These are phyloP conservation scores for Apiotrichum domesticum DNA, from an alignment of 1,284 basidiomycete species.

Conservation along the genomic window DNA sequence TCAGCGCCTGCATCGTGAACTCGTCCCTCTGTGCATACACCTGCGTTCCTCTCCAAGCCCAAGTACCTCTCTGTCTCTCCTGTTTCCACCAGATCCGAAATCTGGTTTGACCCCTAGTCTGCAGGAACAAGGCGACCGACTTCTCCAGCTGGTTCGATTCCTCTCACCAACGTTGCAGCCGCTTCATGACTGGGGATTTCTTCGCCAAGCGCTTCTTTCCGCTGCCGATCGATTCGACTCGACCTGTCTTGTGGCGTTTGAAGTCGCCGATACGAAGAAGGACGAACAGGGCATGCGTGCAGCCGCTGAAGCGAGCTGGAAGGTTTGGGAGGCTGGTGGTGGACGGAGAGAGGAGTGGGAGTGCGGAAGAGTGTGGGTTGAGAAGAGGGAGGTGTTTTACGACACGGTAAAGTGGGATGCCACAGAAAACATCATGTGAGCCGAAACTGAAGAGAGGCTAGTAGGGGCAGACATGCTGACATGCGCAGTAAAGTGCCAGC, in stretches of 20 bases:
- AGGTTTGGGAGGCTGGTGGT: slow-evolving; percentile 55
- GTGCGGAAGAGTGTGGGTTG: slow-evolving; percentile 83
- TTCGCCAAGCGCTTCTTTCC: slow-evolving; percentile 62
- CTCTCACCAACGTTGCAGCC: slow-evolving; percentile 61
- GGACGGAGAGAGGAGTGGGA: slow-evolving; percentile 65
- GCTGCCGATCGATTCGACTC: slow-evolving; percentile 84
- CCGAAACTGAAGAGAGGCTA: slow-evolving; percentile 12
- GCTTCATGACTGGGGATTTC: slow-evolving; percentile 58
- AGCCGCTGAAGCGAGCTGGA: slow-evolving; percentile 76
- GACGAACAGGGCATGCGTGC: slow-evolving; percentile 70
- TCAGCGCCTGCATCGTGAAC: slow-evolving; percentile 31
- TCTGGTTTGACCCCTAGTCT: slow-evolving; percentile 27
- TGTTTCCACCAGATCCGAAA: slow-evolving; percentile 52
- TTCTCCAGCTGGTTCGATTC: slow-evolving; percentile 50
- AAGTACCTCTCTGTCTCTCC: slow-evolving; percentile 51
- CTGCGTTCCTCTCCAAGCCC: slow-evolving; percentile 53
- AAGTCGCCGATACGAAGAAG: slow-evolving; percentile 64
- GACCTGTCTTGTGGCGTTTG: slow-evolving; percentile 72
- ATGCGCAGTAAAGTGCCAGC: slow-evolving; percentile 26
- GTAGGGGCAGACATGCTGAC: background rate
- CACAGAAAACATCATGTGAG: slow-evolving; percentile 75
- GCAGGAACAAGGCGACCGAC: slow-evolving; percentile 26
- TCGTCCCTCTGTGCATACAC: slow-evolving; percentile 35
- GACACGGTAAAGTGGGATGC: slow-evolving; percentile 72
- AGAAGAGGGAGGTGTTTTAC: slow-evolving; percentile 91